Conservation (phyloP, 1,284 basidiomycete species). For the Ceratobasidium sp. region DNA sequence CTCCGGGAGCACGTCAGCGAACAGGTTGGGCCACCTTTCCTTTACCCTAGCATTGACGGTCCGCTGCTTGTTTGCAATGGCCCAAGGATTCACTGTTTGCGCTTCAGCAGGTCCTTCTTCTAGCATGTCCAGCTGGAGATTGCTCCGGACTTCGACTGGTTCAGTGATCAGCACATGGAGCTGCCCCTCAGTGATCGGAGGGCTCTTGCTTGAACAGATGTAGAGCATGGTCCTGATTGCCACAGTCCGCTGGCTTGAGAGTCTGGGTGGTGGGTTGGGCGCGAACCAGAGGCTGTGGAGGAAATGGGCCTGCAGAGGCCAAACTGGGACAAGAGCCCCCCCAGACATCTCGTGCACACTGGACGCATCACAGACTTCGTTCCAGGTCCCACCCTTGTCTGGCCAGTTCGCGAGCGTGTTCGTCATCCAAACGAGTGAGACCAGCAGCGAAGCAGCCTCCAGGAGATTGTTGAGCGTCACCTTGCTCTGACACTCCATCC, state of each 20-base stretch:
- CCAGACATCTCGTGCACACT: background rate
- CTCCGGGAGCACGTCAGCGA: constrained; percentile 1
- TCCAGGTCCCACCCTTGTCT: background rate
- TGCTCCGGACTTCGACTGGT: background rate
- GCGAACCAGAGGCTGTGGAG: background rate
- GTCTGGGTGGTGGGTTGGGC: background rate
- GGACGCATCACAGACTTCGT: constrained; percentile 6
- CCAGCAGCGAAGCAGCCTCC: background rate
- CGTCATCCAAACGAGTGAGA: constrained; percentile 13
- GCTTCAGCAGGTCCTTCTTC: background rate
- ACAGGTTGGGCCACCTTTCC: background rate
- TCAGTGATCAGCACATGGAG: background rate
- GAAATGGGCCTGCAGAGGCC: constrained; percentile 11
- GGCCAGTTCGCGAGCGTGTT: constrained; percentile 14
- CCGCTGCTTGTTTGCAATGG: background rate
- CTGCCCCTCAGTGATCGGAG: background rate
- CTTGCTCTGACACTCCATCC: background rate
- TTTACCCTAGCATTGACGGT: background rate
- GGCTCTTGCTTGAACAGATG: background rate
- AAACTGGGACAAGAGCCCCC: background rate
- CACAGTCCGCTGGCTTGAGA: background rate
- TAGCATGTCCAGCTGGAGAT: background rate
- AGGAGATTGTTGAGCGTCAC: background rate
- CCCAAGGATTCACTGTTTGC: background rate
- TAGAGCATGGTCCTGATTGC: background rate